Base-by-base conservation (phyloP, 768 basidiomycete species). In the Fistulinella prunicolor region DNA sequence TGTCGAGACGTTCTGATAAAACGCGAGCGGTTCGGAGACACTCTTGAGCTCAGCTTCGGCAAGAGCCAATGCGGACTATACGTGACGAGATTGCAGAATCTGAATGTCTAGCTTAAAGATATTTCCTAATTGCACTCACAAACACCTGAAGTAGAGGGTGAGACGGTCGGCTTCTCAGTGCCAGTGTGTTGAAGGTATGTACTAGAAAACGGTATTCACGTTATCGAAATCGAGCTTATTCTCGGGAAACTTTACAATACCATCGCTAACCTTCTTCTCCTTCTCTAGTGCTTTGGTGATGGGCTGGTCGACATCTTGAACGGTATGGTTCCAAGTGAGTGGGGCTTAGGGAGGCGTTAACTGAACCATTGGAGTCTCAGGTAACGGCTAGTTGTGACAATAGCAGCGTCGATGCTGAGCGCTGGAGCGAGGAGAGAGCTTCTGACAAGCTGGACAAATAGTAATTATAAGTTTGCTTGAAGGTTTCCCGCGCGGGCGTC, bases 1-100 rank as follows among this genome's bases (percentile, higher is more conserved):
- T 0, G 82, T 72, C 14, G 87, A 85, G 26, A 92, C 87, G 51
- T 90, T 87, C 60, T 88, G 85, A 60, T 90, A 87, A 70, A 94
- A 93, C 0, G 73, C 67, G 9, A 89, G 72, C 1, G 82, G 83
- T 51, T 86, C 84, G 3, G 72, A 66, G 28, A 70, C 62, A 8
- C 62, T 52, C 38, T 81, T 77, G 21, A 82, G 70, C 16, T 73
- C 63, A 17, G 83, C 77, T 42, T 89, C 85, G 10, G 76, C 78
- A 20, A 73, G 58, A 1, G 83, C 78, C n/a, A 91, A 78, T 9
- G 75, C 70, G n/a, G 75, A 58, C 34, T 19, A 24, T 32, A 29
- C 29, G 7, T 32, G 7, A 14, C n/a, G n/a, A n/a, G n/a, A n/a
- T n/a, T n/a, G n/a, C n/a, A 32, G 30, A 14, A 16, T 44, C 55